Conservation (phyloP, 1,139 yeast species). For the Debaryomyces sp. region DNA sequence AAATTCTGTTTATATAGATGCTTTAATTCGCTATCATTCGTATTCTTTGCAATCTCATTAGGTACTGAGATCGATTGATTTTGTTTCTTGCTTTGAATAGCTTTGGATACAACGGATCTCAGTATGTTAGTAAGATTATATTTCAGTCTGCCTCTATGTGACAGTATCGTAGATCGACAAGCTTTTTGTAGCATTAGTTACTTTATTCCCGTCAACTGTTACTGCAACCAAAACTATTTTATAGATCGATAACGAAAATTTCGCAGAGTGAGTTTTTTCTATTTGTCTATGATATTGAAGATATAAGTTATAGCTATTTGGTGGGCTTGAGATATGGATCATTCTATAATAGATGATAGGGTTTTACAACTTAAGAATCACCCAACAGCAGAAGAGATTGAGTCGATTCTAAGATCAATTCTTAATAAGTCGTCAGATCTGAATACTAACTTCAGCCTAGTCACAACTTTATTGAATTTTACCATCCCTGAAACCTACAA, state of each 20-base stretch:
- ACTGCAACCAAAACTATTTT: neutral
- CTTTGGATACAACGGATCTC: neutral
- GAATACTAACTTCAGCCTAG: slow-evolving; percentile 15
- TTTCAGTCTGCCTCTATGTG: neutral
- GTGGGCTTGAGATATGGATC: neutral
- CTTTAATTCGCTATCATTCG: neutral
- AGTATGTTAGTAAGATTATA: neutral
- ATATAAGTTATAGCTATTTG: neutral
- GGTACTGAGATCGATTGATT: neutral
- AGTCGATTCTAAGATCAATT: slow-evolving; percentile 12
- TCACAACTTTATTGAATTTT: slow-evolving; percentile 29
- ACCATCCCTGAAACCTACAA: slow-evolving; percentile 33
- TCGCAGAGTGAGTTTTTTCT: neutral
- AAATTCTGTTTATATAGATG: slow-evolving; percentile 3
- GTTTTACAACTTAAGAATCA: slow-evolving; percentile 21
- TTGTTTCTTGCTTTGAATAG: neutral
- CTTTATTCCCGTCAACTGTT: neutral
- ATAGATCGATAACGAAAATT: neutral
- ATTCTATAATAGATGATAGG: slow-evolving; percentile 10
- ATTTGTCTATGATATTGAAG: neutral
- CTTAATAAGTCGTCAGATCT: slow-evolving; percentile 8
- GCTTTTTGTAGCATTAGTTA: neutral
- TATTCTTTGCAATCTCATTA: neutral
- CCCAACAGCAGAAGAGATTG: slow-evolving; percentile 23
- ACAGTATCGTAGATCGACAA: neutral